phyloP scores from a whole-genome alignment of 805 yeast genomes.

The Metschnikowia kofuensis region DNA sequence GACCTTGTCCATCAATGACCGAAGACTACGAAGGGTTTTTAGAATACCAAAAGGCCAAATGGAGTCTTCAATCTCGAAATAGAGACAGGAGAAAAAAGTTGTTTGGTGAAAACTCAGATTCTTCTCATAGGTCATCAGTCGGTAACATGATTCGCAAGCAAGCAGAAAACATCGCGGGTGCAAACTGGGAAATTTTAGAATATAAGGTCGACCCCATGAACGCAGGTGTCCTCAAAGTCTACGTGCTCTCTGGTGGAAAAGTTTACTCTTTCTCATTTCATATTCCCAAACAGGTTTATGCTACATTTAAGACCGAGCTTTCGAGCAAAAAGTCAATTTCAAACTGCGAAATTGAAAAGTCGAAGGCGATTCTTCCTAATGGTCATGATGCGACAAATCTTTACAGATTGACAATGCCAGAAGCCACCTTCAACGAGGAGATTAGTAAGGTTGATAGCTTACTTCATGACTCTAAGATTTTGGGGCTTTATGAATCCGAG shows the following conservation, averaged over 20 bases:
- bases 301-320: conserved; percentile 55
- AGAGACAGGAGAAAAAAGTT: conserved; percentile 68
- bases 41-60: conserved; percentile 76
- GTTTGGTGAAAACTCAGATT: conserved; percentile 64
- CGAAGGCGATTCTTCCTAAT: conserved; percentile 65
- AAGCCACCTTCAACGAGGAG: conserved; percentile 56
- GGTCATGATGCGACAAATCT: conserved; percentile 55
- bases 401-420: conserved; percentile 68
- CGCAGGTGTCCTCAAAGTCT: conserved; percentile 79
- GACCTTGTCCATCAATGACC: conserved; percentile 61
- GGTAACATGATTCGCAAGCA: conserved; percentile 70
- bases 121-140: conserved; percentile 56
- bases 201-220: conserved; percentile 49
- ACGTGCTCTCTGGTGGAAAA: conserved; percentile 63
- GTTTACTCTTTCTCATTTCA: conserved; percentile 71
- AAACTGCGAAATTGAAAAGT: conserved; percentile 55
- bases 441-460: conserved; percentile 55
- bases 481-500: conserved; percentile 75
- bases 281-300: conserved; percentile 69
- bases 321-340: conserved; percentile 41
- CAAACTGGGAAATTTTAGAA: conserved; percentile 85
- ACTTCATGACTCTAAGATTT: conserved; percentile 56
- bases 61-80: conserved; percentile 76
- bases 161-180: conserved; percentile 73
- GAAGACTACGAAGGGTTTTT: conserved; percentile 70